phyloP scores from a whole-genome alignment of 2,329 filamentous ascomycete species.

The Aspergillus pseudonomiae region DNA sequence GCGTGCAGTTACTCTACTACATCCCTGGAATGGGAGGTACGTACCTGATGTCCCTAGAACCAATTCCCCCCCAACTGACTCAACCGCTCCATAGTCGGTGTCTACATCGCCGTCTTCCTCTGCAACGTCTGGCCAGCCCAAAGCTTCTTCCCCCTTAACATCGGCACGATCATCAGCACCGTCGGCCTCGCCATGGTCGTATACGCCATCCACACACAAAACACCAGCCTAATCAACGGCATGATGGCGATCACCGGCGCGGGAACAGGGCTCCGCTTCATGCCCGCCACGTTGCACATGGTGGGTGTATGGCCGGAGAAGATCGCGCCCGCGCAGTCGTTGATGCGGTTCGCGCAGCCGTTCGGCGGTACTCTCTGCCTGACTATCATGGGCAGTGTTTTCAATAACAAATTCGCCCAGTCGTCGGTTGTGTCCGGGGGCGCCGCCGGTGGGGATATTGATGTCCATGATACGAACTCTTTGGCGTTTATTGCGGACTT shows the following conservation, averaged over 20 bases:
- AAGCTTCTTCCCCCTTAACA: slow-evolving; percentile 62
- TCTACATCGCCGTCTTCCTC: slow-evolving; percentile 60
- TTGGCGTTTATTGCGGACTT: slow-evolving; percentile 43
- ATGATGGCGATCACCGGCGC: slow-evolving; percentile 68
- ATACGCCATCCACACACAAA: slow-evolving; percentile 57
- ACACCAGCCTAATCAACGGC: slow-evolving; percentile 59
- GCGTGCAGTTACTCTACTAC: slow-evolving; percentile 64
- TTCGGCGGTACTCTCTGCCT: slow-evolving; percentile 68
- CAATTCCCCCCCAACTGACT: neutral
- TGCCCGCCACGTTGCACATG: slow-evolving; percentile 65
- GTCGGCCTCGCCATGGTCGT: slow-evolving; percentile 62
- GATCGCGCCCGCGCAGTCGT: slow-evolving; percentile 61
- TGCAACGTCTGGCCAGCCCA: slow-evolving; percentile 65
- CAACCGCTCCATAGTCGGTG: slow-evolving; percentile 47
- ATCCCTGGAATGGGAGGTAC: slow-evolving; percentile 63
- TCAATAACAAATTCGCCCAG: slow-evolving; percentile 60
- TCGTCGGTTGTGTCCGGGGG: slow-evolving; percentile 27
- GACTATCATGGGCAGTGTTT: slow-evolving; percentile 70
- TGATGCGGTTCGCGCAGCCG: slow-evolving; percentile 62
- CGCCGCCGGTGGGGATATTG: slow-evolving; percentile 31
- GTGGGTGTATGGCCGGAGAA: slow-evolving; percentile 63
- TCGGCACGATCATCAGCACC: slow-evolving; percentile 60
- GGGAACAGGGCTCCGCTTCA: slow-evolving; percentile 67
- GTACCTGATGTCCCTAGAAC: slow-evolving; percentile 16
- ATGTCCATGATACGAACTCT: slow-evolving; percentile 39